A percentile compares a stretch with the other conserved stretches of the same genome.
Evolutionary conservation across 2,329 filamentous ascomycete genomes (phyloP).

Genomic region (Hypoxylon sp.): DNA sequence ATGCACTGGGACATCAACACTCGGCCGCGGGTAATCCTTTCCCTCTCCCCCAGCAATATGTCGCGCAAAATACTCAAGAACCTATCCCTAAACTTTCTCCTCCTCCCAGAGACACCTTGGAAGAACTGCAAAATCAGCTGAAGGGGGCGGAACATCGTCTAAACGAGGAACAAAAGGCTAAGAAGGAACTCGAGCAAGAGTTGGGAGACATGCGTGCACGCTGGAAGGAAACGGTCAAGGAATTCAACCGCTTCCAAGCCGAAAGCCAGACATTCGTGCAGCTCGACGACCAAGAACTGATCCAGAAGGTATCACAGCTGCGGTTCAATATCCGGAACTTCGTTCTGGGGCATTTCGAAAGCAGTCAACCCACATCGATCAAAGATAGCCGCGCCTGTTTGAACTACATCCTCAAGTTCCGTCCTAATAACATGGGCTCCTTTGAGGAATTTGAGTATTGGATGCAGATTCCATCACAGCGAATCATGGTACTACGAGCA

Average conservation of each 20-base stretch:
- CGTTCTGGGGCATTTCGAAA: background rate
- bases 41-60: background rate
- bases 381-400: background rate
- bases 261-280: slow-evolving; percentile 4
- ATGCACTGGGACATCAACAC: background rate
- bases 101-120: background rate
- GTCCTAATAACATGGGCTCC: background rate
- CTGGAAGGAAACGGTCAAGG: slow-evolving; percentile 7
- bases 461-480: slow-evolving; percentile 1
- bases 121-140: background rate
- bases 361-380: background rate
- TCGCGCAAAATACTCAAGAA: background rate
- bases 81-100: background rate
- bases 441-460: slow-evolving; percentile 2
- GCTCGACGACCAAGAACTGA: background rate
- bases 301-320: background rate
- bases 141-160: background rate
- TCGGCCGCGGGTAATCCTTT: background rate
- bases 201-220: background rate
- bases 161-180: background rate
- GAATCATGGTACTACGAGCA: background rate
- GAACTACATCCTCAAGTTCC: background rate
- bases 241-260: slow-evolving; percentile 5
- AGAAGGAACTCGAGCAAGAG: background rate
- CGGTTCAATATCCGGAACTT: slow-evolving; percentile 1